Conservation (phyloP, 345 rosid genomes). For the Rhodomyrtus tomentosa region DNA sequence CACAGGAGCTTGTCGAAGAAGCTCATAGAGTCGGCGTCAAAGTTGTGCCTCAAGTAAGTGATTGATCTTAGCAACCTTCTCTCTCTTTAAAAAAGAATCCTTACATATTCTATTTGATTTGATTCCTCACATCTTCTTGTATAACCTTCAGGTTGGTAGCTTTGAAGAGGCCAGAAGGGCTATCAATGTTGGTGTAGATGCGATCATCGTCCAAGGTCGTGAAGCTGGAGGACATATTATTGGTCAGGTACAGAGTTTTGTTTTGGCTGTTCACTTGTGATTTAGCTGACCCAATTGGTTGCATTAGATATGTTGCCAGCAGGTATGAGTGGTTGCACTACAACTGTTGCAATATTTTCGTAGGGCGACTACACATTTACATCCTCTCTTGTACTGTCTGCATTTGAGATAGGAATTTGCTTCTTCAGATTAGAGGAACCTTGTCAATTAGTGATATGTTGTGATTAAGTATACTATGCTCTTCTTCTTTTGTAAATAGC, state of each 20-base stretch:
- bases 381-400: not conserved
- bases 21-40: slow-evolving; percentile 63
- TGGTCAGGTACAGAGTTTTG: slow-evolving; percentile 43
- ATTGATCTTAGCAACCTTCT: not conserved
- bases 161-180: slow-evolving; percentile 55
- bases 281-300: not conserved
- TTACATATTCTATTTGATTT: not conserved
- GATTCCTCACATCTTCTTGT: not conserved
- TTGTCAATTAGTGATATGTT: not conserved
- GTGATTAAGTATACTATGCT: not conserved
- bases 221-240: slow-evolving; percentile 91
- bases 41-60: slow-evolving; percentile 72
- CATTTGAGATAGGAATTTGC: not conserved
- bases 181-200: slow-evolving; percentile 56
- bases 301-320: not conserved
- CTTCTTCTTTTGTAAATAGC: not conserved
- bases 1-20: slow-evolving; percentile 45
- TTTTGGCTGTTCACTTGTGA: not conserved
- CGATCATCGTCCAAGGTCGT: slow-evolving; percentile 76
- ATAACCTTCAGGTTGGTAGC: slow-evolving; percentile 41
- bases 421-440: not conserved
- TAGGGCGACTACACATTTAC: no score
- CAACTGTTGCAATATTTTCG: not conserved
- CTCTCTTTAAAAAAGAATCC: not conserved
- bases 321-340: not conserved